Evolutionary conservation across 768 basidiomycete species (phyloP).

Genomic region (Russula emetica): DNA sequence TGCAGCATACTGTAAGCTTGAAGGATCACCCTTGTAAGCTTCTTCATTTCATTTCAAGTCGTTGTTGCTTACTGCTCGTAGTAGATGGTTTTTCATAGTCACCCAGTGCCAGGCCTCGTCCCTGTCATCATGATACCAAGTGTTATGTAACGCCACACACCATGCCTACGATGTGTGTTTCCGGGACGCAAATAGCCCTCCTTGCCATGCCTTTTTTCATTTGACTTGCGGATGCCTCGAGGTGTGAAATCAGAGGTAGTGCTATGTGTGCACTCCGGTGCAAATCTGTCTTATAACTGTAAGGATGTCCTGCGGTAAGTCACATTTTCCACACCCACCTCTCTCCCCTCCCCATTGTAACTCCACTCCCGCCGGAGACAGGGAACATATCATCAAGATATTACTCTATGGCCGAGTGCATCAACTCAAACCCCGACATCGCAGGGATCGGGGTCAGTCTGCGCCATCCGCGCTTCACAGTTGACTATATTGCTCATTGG

Average conservation of each 20-base stretch:
- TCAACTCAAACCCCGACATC: conserved; percentile 4
- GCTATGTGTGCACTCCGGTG: background rate
- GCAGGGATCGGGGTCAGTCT: conserved; percentile 4
- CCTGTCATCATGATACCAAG: background rate
- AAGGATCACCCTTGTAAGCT: no score
- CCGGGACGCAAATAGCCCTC: background rate
- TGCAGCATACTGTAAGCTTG: no score
- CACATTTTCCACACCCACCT: background rate
- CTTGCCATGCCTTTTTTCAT: background rate
- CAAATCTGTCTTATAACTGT: background rate
- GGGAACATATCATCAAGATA: no score
- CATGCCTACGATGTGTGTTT: background rate
- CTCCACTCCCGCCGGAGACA: background rate
- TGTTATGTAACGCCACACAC: background rate
- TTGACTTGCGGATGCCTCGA: background rate
- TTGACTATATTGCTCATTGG: no score
- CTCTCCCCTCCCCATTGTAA: background rate
- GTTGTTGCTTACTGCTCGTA: background rate
- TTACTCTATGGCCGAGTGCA: conserved; percentile 3
- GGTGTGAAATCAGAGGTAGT: background rate
- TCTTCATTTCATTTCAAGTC: no score
- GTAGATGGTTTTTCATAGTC: background rate
- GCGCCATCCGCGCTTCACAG: background rate
- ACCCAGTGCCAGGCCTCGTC: background rate
- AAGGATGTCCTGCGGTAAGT: background rate